Evolutionary conservation across 306 rosid species (phyloP).

Genomic region (Bauhinia variegata): DNA sequence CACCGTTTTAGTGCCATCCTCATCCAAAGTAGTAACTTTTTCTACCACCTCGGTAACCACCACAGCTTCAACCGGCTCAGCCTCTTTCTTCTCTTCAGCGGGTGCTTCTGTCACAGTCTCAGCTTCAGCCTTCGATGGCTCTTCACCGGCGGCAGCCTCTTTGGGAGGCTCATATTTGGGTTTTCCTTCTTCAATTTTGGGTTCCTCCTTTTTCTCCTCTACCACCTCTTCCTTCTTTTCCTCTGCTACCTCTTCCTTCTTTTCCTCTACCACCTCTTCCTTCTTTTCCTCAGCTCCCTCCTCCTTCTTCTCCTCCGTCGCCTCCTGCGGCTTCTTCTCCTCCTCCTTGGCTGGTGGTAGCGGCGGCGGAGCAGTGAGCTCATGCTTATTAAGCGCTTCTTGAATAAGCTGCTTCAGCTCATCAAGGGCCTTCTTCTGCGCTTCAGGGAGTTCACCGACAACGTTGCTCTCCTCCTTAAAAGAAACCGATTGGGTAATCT

Average conservation of each 20-base stretch:
- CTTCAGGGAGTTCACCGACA: slow-evolving; percentile 76
- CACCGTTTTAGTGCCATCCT: slow-evolving; percentile 70
- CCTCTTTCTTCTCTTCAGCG: slow-evolving; percentile 35
- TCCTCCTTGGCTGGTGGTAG: slow-evolving; percentile 47
- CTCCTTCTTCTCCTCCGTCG: slow-evolving; percentile 12
- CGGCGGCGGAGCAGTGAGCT: slow-evolving; percentile 59
- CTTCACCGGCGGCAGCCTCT: slow-evolving; percentile 3
- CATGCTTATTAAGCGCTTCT: slow-evolving; percentile 74
- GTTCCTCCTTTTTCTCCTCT: slow-evolving; percentile 26
- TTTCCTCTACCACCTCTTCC: neutral
- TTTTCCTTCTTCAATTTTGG: slow-evolving; percentile 21
- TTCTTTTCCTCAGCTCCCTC: neutral
- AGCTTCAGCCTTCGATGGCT: slow-evolving; percentile 31
- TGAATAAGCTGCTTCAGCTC: slow-evolving; percentile 72
- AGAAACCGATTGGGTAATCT: slow-evolving; percentile 71
- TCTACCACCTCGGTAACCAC: slow-evolving; percentile 42
- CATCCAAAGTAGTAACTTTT: slow-evolving; percentile 40
- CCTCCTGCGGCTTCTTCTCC: slow-evolving; percentile 36
- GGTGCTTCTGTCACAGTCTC: slow-evolving; percentile 6
- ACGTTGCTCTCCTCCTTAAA: slow-evolving; percentile 93
- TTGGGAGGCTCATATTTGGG: slow-evolving; percentile 11
- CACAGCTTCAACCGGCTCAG: slow-evolving; percentile 10
- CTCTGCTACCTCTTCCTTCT: too few species aligned
- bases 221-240: slow-evolving; percentile 7
- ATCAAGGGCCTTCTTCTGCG: slow-evolving; percentile 77